Base-by-base conservation (phyloP, 352 stramenopile genomes). In the Peronospora farinosa region DNA sequence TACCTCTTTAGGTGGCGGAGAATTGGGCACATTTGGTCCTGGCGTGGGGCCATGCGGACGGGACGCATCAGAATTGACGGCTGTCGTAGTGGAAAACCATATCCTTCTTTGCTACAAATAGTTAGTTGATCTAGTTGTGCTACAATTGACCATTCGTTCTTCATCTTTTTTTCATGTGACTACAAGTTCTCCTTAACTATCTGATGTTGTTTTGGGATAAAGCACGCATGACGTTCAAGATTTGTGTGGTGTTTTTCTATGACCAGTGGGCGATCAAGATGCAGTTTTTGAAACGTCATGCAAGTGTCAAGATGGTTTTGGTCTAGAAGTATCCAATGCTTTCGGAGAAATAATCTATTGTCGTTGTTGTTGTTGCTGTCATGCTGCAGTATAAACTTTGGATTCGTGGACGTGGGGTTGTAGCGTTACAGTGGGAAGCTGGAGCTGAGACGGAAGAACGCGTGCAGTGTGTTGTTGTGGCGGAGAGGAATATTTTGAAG, bases 191-290 rank as follows among this genome's bases (percentile, higher is more conserved):
- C 59, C 52, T 73, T 67, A 69, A 67, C 64, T 46, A 27, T 46
- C 12, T 12, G 1, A n/a, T 31, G 9, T 31, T 32, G 28, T 12
- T 32, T 9, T 12, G 28, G 31, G 27, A 42, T 17, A 12, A 17
- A 69, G 11, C 51, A 74, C 55, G 47, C 42, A 67, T 55, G 57
- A 75, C 64, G 15, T 83, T 68, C 41, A 51, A 79, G 47, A 70
- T 65, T 44, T 75, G 57, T 40, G 50, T 75, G 16, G 73, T 91
- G 44, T 91, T 78, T 51, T 69, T 88, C 28, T 91, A 91, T 55
- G 73, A 91, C 47, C 66, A 72, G 25, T 91, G 80, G 80, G 78
- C 77, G 16, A 51, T 63, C 15, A 73, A 67, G 15, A 71, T 88
- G 57, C 46, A 67, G 38, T 76, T 79, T 37, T 60, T 91, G 25